These are phyloP conservation scores for Puccinia polysora DNA, from an alignment of 1,284 basidiomycete species.

Conservation along the genomic window DNA sequence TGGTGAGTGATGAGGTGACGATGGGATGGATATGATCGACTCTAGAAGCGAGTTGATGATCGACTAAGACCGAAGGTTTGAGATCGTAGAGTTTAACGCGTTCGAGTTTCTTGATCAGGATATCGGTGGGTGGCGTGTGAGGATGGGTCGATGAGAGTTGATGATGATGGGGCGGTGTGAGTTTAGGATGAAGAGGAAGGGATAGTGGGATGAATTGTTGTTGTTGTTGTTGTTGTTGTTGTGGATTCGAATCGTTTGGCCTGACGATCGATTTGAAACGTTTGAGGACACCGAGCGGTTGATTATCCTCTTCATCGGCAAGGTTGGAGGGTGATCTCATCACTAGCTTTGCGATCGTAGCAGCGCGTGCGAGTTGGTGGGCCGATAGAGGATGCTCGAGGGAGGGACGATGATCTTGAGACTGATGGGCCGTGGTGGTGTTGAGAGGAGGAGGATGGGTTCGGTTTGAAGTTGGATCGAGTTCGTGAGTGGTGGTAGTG, in stretches of 20 bases:
- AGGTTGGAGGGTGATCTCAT: background rate
- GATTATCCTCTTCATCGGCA: slow-evolving; percentile 32
- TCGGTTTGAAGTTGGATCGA: too few relatives aligned
- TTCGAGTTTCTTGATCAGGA: slow-evolving; percentile 22
- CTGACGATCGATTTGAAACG: slow-evolving; percentile 28
- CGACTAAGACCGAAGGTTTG: slow-evolving; percentile 3
- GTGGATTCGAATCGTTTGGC: background rate
- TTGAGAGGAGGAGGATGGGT: too few relatives aligned
- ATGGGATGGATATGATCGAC: background rate
- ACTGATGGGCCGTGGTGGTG: too few relatives aligned
- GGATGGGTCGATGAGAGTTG: slow-evolving; percentile 2
- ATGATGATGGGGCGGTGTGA: background rate
- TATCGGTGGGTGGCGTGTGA: slow-evolving; percentile 1
- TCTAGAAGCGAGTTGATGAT: background rate
- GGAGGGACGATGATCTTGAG: background rate
- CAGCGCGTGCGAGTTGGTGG: background rate
- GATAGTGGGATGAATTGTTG: too few relatives aligned
- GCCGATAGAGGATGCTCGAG: background rate
- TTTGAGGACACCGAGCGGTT: slow-evolving; percentile 31
- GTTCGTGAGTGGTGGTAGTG: background rate
- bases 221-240: too few relatives aligned
- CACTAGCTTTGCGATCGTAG: background rate
- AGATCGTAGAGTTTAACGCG: background rate
- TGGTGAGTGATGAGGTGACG: background rate
- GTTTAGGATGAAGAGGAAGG: background rate